These are phyloP conservation scores for Daldinia childiae DNA, from an alignment of 495 filamentous ascomycete species.

Conservation along the genomic window DNA sequence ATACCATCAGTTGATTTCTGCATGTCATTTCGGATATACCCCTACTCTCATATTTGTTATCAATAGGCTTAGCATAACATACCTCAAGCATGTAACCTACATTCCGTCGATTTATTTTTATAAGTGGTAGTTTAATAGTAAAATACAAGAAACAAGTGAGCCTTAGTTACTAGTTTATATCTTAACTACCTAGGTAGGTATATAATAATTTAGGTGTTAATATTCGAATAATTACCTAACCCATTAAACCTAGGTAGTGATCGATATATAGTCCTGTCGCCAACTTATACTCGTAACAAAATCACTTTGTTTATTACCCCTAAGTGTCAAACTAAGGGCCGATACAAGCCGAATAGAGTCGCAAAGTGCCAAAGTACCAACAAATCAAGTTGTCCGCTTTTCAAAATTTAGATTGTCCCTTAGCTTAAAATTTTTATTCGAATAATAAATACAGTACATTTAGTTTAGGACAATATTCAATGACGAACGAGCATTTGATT, in stretches of 20 bases:
- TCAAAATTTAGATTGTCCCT: background rate
- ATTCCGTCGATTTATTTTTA: background rate
- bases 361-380: background rate
- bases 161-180: background rate
- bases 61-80: conserved; percentile 1
- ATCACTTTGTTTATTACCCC: background rate
- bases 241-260: background rate
- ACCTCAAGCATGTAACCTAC: background rate
- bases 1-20: background rate
- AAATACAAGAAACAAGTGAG: background rate
- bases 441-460: background rate
- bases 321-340: background rate
- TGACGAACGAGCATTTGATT: background rate
- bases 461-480: background rate
- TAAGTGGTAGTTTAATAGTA: background rate
- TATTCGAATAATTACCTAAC: too few relatives aligned
- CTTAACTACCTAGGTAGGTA: too few relatives aligned
- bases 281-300: background rate
- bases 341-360: background rate
- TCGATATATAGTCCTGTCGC: background rate
- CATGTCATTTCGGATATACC: conserved; percentile 9
- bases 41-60: conserved; percentile 1
- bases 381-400: background rate
- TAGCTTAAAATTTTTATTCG: background rate
- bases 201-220: too few relatives aligned